Percentiles rank a stretch among this genome's conserved stretches.
Conservation (phyloP, 2,329 filamentous ascomycete genomes). For the Colletotrichum somersetense region DNA sequence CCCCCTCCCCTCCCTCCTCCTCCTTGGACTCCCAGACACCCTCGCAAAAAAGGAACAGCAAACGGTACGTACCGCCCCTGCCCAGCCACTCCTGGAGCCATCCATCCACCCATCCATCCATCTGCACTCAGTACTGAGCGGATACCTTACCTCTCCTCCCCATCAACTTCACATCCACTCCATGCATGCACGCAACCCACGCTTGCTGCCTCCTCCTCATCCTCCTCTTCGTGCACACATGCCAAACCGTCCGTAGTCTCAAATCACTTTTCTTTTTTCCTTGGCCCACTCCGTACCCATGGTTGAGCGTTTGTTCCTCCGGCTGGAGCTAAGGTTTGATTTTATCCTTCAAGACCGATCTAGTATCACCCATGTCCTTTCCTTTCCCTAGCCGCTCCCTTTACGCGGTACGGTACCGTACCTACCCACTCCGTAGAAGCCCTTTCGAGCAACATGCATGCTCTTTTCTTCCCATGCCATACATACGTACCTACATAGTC, state of each 20-base stretch:
- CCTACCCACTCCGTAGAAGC: constrained; percentile 25
- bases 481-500: constrained; percentile 44
- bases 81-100: constrained; percentile 36
- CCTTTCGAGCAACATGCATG: constrained; percentile 40
- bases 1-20: neutral
- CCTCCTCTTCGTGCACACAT: constrained; percentile 43
- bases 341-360: constrained; percentile 52
- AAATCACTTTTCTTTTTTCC: constrained; percentile 45
- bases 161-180: constrained; percentile 43
- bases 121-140: too few relatives aligned
- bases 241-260: constrained; percentile 44
- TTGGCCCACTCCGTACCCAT: constrained; percentile 54
- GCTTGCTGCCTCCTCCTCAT: constrained; percentile 43
- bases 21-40: constrained; percentile 26
- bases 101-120: constrained; percentile 40
- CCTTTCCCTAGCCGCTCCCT: constrained; percentile 45
- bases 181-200: constrained; percentile 52
- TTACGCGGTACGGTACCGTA: constrained; percentile 30
- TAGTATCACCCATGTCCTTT: constrained; percentile 50
- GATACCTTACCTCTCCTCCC: neutral
- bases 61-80: constrained; percentile 31
- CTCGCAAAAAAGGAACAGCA: constrained; percentile 38
- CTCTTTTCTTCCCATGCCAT: constrained; percentile 45
- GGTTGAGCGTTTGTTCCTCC: constrained; percentile 52
- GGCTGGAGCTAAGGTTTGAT: constrained; percentile 49